These are phyloP conservation scores for Alnus glutinosa DNA, from an alignment of 306 rosid genomes.

Conservation along the genomic window DNA sequence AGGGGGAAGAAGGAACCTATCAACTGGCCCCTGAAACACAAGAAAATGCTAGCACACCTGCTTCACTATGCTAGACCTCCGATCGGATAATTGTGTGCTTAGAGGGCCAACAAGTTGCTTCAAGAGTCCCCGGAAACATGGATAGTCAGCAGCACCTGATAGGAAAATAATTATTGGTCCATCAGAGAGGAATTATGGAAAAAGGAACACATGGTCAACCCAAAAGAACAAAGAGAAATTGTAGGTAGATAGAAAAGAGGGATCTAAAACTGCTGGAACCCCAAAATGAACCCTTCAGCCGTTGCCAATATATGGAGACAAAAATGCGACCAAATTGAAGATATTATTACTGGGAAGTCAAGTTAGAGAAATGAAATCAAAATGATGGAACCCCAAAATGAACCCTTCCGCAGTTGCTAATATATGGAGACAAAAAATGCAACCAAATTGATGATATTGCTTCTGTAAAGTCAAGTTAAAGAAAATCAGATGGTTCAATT, in stretches of 20 bases:
- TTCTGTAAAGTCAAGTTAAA: background rate
- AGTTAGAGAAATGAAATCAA: background rate
- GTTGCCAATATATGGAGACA: background rate
- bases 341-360: background rate
- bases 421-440: background rate
- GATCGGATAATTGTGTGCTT: conserved; percentile 86
- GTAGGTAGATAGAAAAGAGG: background rate
- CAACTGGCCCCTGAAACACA: conserved; percentile 20
- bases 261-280: background rate
- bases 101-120: conserved; percentile 96
- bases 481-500: background rate
- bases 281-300: background rate
- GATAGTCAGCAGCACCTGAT: conserved; percentile 91
- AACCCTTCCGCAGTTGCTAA: too few relatives aligned
- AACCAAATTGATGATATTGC: background rate
- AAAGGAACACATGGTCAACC: background rate
- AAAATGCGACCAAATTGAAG: background rate
- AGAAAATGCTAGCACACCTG: conserved; percentile 57
- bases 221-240: background rate
- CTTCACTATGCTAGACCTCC: conserved; percentile 97
- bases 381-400: too few relatives aligned
- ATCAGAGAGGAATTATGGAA: background rate
- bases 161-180: conserved; percentile 19
- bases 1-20: conserved; percentile 16
- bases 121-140: conserved; percentile 78